Evolutionary conservation across 208 protist species (phyloP).

Genomic region (Giardia muris): DNA sequence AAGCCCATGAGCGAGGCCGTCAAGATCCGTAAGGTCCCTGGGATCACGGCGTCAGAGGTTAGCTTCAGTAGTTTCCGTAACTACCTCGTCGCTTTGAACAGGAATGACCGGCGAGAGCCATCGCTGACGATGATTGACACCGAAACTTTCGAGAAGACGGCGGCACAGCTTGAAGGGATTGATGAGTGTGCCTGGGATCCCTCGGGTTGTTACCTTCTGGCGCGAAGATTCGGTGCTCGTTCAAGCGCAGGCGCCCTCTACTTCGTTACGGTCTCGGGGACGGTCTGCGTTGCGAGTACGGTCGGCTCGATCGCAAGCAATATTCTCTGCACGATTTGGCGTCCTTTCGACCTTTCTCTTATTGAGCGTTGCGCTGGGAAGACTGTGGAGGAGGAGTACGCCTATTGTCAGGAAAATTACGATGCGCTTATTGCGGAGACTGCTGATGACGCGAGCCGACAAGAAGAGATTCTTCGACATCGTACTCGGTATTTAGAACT

Average conservation of each 20-base stretch:
- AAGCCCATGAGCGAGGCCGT: not conserved
- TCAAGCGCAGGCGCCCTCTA: not conserved
- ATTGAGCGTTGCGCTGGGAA: not conserved
- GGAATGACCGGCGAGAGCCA: not conserved
- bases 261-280: not conserved
- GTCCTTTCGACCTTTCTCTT: not conserved
- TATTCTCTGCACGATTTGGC: not conserved
- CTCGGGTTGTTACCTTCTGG: not conserved
- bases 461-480: not conserved
- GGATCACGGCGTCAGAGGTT: not conserved
- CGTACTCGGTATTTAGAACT: not conserved
- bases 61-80: not conserved
- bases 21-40: not conserved
- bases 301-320: not conserved
- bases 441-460: not conserved
- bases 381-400: not conserved
- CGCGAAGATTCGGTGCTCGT: not conserved
- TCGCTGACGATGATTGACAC: not conserved
- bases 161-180: not conserved
- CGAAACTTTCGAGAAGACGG: not conserved
- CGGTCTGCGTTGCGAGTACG: not conserved
- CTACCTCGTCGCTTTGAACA: not conserved
- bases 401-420: not conserved
- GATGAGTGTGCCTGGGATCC: not conserved
- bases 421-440: not conserved